Conservation (phyloP, 2,329 filamentous ascomycete genomes). For the Fusarium vanettenii region DNA sequence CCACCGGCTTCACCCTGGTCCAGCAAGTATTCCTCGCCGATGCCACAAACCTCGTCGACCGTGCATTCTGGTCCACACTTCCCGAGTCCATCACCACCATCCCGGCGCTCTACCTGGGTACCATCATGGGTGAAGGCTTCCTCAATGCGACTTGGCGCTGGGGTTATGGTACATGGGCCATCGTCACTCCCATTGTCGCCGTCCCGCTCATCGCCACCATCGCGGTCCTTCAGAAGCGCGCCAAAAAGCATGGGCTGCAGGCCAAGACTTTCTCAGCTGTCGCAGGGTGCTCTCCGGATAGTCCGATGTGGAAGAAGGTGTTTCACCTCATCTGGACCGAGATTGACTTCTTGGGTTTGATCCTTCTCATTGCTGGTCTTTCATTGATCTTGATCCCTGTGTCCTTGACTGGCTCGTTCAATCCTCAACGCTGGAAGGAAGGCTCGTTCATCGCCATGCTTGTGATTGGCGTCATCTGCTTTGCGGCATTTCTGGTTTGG, state of each 20-base stretch:
- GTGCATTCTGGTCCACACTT: background rate
- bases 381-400: background rate
- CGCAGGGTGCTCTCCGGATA: background rate
- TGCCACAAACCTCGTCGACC: background rate
- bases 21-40: background rate
- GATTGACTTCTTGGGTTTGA: background rate
- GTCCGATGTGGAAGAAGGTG: background rate
- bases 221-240: background rate
- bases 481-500: conserved; percentile 48
- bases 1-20: background rate
- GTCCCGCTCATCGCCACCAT: background rate
- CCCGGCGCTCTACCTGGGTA: background rate
- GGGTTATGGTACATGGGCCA: background rate
- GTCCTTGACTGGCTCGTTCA: background rate
- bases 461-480: conserved; percentile 39
- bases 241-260: background rate
- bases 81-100: background rate
- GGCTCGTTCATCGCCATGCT: background rate
- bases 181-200: background rate
- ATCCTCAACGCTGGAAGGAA: background rate
- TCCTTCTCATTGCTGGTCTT: background rate
- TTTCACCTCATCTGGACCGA: background rate
- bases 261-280: background rate
- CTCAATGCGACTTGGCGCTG: background rate
- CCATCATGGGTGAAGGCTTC: background rate